Percentiles rank a stretch among this genome's conserved stretches.
These are phyloP conservation scores for Trichoderma sp. DNA, from an alignment of 2,329 filamentous ascomycete genomes.

Conservation along the genomic window DNA sequence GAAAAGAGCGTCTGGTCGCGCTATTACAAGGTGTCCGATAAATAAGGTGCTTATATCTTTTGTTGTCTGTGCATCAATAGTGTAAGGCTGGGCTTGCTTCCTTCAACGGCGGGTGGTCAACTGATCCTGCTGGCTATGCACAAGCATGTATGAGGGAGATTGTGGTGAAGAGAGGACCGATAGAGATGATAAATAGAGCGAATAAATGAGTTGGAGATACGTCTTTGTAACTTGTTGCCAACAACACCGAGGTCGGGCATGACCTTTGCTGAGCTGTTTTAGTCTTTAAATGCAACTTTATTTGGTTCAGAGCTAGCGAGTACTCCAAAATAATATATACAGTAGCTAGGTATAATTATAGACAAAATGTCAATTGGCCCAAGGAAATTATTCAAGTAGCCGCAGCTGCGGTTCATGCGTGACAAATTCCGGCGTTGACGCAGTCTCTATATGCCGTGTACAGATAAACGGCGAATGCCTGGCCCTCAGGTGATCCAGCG, in stretches of 20 bases:
- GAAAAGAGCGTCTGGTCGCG: neutral
- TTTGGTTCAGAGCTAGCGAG: neutral
- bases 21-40: neutral
- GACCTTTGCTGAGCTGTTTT: neutral
- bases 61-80: neutral
- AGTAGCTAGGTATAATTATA: neutral
- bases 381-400: neutral
- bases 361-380: neutral
- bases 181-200: neutral
- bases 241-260: neutral
- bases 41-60: neutral
- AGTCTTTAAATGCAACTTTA: neutral
- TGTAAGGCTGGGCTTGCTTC: neutral
- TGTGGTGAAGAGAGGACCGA: neutral
- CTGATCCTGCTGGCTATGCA: neutral
- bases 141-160: neutral
- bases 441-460: slow-evolving; percentile 24
- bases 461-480: slow-evolving; percentile 22
- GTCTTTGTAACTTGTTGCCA: neutral
- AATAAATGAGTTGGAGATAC: neutral
- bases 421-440: slow-evolving; percentile 5
- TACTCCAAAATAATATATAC: neutral
- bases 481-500: slow-evolving; percentile 22
- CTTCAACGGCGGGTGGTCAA: neutral
- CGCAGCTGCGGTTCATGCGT: neutral